Conservation (phyloP, 345 rosid species). For the Gossypium arboreum region DNA sequence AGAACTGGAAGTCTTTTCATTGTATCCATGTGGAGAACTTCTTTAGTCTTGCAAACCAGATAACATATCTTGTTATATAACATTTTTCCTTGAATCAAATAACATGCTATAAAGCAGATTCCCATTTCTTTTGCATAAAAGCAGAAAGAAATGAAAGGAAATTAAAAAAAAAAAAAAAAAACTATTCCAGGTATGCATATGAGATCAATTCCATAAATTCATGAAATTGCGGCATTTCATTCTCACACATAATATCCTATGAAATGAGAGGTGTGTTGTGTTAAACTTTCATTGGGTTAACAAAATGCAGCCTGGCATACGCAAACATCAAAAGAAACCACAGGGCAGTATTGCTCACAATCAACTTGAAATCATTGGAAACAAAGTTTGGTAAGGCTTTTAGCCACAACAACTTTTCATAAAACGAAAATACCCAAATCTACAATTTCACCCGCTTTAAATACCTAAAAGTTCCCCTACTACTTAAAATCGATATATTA, state of each 20-base stretch:
- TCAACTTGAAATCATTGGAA: neutral
- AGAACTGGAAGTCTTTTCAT: neutral
- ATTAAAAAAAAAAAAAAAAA: neutral
- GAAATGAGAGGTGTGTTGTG: neutral
- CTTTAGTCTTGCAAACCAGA: neutral
- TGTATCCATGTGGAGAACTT: neutral
- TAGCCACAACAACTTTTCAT: neutral
- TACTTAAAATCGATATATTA: neutral
- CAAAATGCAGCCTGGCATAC: neutral
- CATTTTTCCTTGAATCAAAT: neutral
- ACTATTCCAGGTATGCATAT: neutral
- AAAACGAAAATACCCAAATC: neutral
- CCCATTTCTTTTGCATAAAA: neutral
- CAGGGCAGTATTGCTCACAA: neutral
- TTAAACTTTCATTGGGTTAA: neutral
- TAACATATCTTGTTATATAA: neutral
- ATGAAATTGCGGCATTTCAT: neutral
- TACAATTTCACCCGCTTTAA: neutral
- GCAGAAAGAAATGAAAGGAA: neutral
- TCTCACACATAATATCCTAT: neutral
- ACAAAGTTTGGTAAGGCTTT: neutral
- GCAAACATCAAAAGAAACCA: neutral
- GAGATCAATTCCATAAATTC: neutral
- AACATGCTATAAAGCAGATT: neutral
- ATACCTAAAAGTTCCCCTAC: neutral